Percentiles rank a stretch among this genome's conserved stretches.
phyloP scores from a whole-genome alignment of 1,139 yeast species.

The Eremothecium sinecaudum region DNA sequence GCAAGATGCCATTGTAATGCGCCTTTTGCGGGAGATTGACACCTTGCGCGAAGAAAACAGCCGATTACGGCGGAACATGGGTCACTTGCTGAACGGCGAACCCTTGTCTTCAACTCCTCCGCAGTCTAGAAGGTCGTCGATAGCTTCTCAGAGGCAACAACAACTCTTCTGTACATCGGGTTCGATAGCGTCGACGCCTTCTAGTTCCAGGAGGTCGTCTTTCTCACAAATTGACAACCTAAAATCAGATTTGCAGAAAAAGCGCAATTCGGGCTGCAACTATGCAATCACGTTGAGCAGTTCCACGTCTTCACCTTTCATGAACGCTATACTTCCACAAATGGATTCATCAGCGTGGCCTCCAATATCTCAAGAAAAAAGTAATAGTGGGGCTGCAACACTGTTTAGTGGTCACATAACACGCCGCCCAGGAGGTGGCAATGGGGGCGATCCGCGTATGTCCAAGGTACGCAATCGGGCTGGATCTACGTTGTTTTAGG shows the following conservation, averaged over 20 bases:
- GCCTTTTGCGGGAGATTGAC: conserved; percentile 48
- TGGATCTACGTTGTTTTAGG: conserved; percentile 1
- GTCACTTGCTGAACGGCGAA: conserved; percentile 9
- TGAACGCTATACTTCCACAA: background rate
- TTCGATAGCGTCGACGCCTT: conserved; percentile 7
- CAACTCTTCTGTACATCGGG: conserved; percentile 7
- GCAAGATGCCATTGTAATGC: conserved; percentile 57
- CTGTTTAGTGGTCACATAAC: background rate
- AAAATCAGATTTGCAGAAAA: conserved; percentile 13
- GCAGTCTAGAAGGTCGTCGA: conserved; percentile 8
- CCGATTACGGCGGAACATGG: conserved; percentile 16
- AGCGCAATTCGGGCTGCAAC: conserved; percentile 15
- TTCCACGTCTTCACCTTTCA: background rate
- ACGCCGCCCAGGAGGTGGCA: background rate
- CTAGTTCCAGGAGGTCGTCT: conserved; percentile 8
- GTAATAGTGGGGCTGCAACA: too few species aligned
- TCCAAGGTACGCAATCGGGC: conserved; percentile 5
- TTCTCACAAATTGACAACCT: conserved; percentile 12
- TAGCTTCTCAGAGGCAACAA: conserved; percentile 7
- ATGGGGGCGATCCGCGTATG: conserved; percentile 1
- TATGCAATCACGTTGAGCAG: conserved; percentile 6
- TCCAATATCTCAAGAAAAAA: too few species aligned
- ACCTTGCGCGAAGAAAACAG: conserved; percentile 43
- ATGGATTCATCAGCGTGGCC: background rate
- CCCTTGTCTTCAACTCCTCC: conserved; percentile 7